A percentile compares a stretch with the other conserved stretches of the same genome.
These are phyloP conservation scores for Eremothecium coryli DNA, from an alignment of 1,139 yeast genomes.

Conservation along the genomic window DNA sequence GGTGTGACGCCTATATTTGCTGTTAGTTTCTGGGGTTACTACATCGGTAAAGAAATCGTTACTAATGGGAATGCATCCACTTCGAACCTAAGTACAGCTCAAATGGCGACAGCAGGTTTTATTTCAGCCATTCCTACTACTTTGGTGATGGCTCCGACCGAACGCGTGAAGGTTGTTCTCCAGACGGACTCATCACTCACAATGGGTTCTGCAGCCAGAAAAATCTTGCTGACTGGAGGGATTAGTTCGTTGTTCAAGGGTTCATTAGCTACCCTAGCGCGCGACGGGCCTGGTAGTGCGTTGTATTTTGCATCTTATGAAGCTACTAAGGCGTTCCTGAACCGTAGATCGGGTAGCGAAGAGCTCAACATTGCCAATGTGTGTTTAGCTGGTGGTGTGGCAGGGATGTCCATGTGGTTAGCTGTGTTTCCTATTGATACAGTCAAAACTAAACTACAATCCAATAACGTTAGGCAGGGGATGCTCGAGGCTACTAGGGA, in stretches of 20 bases:
- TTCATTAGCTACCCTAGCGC: constrained; percentile 80
- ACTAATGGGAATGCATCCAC: constrained; percentile 24
- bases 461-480: constrained; percentile 48
- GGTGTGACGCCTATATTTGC: constrained; percentile 99
- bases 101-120: constrained; percentile 91
- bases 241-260: constrained; percentile 81
- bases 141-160: constrained; percentile 92
- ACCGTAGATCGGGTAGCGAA: constrained; percentile 31
- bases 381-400: constrained; percentile 86
- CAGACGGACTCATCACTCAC: constrained; percentile 57
- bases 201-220: constrained; percentile 42
- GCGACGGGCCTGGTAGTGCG: constrained; percentile 99
- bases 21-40: constrained; percentile 97
- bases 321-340: constrained; percentile 54
- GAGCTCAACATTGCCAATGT: constrained; percentile 64
- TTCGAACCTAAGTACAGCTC: constrained; percentile 46
- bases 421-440: constrained; percentile 96
- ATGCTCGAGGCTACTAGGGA: constrained; percentile 57
- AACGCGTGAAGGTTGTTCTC: constrained; percentile 87
- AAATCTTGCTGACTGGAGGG: constrained; percentile 76
- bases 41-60: constrained; percentile 76
- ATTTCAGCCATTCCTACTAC: constrained; percentile 93
- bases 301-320: constrained; percentile 94
- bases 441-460: constrained; percentile 76
- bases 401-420: constrained; percentile 96